Evolutionary conservation across 768 basidiomycete genomes (phyloP).

Genomic region (Hygrophorus pudorinus): DNA sequence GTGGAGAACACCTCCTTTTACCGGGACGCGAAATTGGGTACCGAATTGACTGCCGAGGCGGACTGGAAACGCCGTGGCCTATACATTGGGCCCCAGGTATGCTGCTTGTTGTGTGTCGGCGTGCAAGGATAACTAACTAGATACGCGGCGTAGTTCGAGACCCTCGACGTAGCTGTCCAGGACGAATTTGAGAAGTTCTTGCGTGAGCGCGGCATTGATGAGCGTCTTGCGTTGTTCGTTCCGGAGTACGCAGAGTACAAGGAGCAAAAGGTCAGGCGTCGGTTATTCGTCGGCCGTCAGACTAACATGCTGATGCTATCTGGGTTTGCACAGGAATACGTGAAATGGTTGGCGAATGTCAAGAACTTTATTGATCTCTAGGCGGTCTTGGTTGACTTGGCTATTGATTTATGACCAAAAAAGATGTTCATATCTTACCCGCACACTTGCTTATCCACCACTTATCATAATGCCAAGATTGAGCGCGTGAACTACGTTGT

Average conservation of each 20-base stretch:
- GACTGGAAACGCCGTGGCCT: slow-evolving; percentile 90
- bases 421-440: slow-evolving; percentile 5
- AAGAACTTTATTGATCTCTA: slow-evolving; percentile 71
- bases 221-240: slow-evolving; percentile 74
- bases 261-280: slow-evolving; percentile 70
- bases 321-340: slow-evolving; percentile 64
- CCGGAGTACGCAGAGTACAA: slow-evolving; percentile 83
- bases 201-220: slow-evolving; percentile 83
- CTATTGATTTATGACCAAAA: not conserved
- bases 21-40: slow-evolving; percentile 57
- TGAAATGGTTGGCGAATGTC: slow-evolving; percentile 77
- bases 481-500: too few species aligned
- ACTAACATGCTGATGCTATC: slow-evolving; percentile 7
- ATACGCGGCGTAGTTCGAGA: slow-evolving; percentile 55
- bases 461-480: slow-evolving; percentile 1
- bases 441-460: slow-evolving; percentile 2
- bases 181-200: slow-evolving; percentile 88
- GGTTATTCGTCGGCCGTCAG: not conserved
- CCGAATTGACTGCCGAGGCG: slow-evolving; percentile 74
- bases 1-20: slow-evolving; percentile 89
- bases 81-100: slow-evolving; percentile 86
- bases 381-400: slow-evolving; percentile 5
- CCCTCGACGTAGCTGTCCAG: slow-evolving; percentile 79
- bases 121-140: not conserved
- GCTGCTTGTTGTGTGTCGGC: slow-evolving; percentile 7